phyloP scores from a whole-genome alignment of 1,139 yeast species.

The Scheffersomyces lignicola region DNA sequence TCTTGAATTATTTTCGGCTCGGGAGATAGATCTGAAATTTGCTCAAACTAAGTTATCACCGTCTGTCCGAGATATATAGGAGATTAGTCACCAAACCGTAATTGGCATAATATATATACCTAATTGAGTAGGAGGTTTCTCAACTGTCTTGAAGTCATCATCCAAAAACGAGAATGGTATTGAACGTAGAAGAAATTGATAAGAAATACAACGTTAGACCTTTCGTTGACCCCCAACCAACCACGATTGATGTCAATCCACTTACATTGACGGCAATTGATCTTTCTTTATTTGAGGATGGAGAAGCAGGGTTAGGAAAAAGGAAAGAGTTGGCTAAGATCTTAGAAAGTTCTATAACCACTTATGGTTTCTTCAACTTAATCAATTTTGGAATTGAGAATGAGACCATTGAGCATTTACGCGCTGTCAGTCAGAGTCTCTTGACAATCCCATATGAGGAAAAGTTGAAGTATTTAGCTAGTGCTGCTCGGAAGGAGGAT shows the following conservation, averaged over 20 bases:
- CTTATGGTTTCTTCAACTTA: slow-evolving; percentile 44
- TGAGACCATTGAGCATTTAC: slow-evolving; percentile 25
- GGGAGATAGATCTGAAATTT: no score
- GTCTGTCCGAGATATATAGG: no score
- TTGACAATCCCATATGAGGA: slow-evolving; percentile 40
- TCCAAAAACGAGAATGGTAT: slow-evolving; percentile 7
- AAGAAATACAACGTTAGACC: slow-evolving; percentile 28
- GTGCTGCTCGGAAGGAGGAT: slow-evolving; percentile 33
- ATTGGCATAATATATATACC: not conserved
- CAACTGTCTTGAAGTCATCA: slow-evolving; percentile 4
- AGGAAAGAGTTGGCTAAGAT: slow-evolving; percentile 27
- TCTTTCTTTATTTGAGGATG: slow-evolving; percentile 28
- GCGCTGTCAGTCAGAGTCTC: slow-evolving; percentile 33
- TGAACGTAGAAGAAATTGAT: slow-evolving; percentile 5
- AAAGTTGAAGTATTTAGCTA: slow-evolving; percentile 36
- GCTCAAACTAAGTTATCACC: no score
- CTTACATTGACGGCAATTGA: slow-evolving; percentile 34
- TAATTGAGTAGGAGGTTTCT: slow-evolving; percentile 5
- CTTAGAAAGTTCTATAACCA: slow-evolving; percentile 31
- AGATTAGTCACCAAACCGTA: no score
- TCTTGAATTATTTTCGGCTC: no score
- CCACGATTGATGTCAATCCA: slow-evolving; percentile 12
- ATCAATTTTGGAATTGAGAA: slow-evolving; percentile 31
- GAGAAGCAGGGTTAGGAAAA: slow-evolving; percentile 23
- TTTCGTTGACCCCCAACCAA: slow-evolving; percentile 23